A percentile compares a stretch with the other conserved stretches of the same genome.
Conservation (phyloP, 164 flowering plant species). For the Berberis vulgaris region DNA sequence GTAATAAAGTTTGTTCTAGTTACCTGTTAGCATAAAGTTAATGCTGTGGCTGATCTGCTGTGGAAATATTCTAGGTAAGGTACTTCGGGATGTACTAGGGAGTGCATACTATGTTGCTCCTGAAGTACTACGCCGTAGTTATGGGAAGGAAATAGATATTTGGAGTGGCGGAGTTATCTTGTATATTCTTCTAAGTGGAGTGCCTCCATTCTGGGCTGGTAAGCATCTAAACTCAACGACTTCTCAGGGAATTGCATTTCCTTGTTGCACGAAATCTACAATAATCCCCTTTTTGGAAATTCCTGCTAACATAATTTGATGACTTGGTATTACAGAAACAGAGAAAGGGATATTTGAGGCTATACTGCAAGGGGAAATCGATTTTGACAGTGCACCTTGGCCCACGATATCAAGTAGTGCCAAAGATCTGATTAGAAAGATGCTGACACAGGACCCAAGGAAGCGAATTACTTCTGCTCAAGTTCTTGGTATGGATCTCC, state of each 20-base stretch:
- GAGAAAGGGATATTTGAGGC: slow-evolving; percentile 83
- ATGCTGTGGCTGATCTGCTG: neutral
- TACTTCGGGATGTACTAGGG: slow-evolving; percentile 77
- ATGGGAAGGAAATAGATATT: no score
- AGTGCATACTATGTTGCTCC: slow-evolving; percentile 32
- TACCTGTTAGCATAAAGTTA: neutral
- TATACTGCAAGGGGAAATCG: slow-evolving; percentile 58
- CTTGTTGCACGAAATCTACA: neutral
- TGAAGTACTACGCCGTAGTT: no score
- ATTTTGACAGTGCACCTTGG: slow-evolving; percentile 71
- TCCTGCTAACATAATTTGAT: neutral
- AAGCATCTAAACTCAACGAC: neutral
- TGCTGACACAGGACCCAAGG: slow-evolving; percentile 8
- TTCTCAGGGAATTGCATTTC: neutral
- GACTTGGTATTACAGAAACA: slow-evolving; percentile 40
- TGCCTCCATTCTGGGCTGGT: no score
- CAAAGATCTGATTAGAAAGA: slow-evolving; percentile 70
- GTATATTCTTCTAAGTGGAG: no score
- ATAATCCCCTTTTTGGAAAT: neutral
- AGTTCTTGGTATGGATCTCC: slow-evolving; percentile 54
- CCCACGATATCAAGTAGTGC: slow-evolving; percentile 71
- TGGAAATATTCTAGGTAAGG: slow-evolving; percentile 46
- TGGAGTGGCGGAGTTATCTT: no score
- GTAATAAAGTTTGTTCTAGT: neutral
- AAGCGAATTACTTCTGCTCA: slow-evolving; percentile 66